phyloP scores from a whole-genome alignment of 257 asterid species.

The Penstemon davidsonii region DNA sequence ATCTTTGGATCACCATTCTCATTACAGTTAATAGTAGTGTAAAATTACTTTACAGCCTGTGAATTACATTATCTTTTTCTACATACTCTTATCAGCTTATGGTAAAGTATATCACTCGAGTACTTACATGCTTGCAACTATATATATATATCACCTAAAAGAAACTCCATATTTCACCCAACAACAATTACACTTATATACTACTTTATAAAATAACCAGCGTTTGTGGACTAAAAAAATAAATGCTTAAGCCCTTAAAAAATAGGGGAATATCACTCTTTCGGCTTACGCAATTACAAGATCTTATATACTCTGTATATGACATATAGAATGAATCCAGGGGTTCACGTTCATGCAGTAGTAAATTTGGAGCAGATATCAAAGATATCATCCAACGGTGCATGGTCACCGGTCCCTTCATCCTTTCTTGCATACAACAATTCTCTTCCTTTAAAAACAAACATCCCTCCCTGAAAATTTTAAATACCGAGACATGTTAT shows the following conservation, averaged over 20 bases:
- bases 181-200: too few species aligned
- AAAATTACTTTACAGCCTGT: too few species aligned
- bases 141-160: not conserved
- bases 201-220: too few species aligned
- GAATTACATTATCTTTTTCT: too few species aligned
- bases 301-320: not conserved
- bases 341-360: slow-evolving; percentile 31
- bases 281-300: not conserved
- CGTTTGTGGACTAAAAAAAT: not conserved
- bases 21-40: too few species aligned
- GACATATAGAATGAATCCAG: not conserved
- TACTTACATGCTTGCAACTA: not conserved
- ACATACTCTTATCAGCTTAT: too few species aligned
- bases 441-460: slow-evolving; percentile 80
- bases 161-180: not conserved
- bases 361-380: slow-evolving; percentile 71
- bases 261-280: not conserved
- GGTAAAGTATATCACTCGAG: too few species aligned
- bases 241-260: not conserved
- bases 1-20: too few species aligned
- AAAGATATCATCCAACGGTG: slow-evolving; percentile 78
- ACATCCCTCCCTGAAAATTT: slow-evolving; percentile 80
- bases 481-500: not conserved
- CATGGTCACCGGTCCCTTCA: slow-evolving; percentile 94
- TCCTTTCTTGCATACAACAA: slow-evolving; percentile 86